These are phyloP conservation scores for Hymenoscyphus fructigenus DNA, from an alignment of 2,329 filamentous ascomycete species.

Conservation along the genomic window DNA sequence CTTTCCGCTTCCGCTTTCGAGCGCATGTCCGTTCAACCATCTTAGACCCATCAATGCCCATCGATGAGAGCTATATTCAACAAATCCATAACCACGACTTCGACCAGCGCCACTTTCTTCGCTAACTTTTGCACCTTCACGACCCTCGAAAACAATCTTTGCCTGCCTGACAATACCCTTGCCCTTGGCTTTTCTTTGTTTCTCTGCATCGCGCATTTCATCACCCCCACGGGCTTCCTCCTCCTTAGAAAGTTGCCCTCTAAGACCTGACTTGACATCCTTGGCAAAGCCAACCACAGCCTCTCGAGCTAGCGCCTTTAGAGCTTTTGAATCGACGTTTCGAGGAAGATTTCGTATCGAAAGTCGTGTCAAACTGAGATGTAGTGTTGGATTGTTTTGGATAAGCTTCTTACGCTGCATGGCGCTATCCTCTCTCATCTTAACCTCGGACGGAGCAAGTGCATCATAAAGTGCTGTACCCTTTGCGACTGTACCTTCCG, in stretches of 20 bases:
- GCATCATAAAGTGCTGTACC: constrained; percentile 75
- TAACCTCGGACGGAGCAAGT: constrained; percentile 75
- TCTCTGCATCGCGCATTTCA: constrained; percentile 78
- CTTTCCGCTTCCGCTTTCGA: constrained; percentile 64
- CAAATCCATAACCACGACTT: constrained; percentile 93
- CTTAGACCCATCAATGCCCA: constrained; percentile 92
- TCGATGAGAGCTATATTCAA: constrained; percentile 92
- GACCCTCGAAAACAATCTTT: constrained; percentile 90
- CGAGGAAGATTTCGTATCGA: constrained; percentile 90
- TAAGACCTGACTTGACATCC: constrained; percentile 77
- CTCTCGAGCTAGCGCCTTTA: constrained; percentile 87
- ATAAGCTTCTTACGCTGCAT: constrained; percentile 88
- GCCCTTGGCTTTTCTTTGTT: constrained; percentile 73
- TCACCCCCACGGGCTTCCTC: constrained; percentile 78
- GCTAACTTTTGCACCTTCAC: constrained; percentile 77
- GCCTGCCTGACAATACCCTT: constrained; percentile 89
- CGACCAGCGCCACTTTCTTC: constrained; percentile 76
- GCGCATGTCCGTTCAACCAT: constrained; percentile 80
- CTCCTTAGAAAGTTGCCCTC: constrained; percentile 82
- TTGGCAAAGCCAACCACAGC: constrained; percentile 93
- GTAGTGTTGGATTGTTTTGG: constrained; percentile 84
- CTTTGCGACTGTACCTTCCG: constrained; percentile 79
- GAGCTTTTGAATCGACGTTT: constrained; percentile 76
- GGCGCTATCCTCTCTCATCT: constrained; percentile 83
- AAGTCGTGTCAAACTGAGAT: constrained; percentile 85